Base-by-base conservation (phyloP, 2,329 filamentous ascomycete genomes). In the Aspergillus chevalieri region DNA sequence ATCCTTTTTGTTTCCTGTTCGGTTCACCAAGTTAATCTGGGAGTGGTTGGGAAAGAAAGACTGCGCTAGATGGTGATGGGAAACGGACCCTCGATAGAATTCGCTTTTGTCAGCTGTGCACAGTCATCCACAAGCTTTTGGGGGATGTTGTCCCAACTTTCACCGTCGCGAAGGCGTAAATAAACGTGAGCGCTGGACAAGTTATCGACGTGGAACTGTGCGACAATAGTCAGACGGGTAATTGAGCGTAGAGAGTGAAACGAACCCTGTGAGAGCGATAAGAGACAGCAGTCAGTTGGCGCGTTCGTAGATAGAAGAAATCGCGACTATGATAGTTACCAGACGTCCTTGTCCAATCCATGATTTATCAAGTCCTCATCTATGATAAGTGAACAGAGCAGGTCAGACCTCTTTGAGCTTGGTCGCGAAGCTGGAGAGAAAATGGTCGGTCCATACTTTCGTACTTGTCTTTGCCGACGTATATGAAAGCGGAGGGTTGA, bases 381-480 rank as follows among this genome's bases (percentile, higher is more conserved):
- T 98, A 44, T 46, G 36, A 33, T 22, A 22, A 28, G 19, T 46
- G 38, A 36, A 33, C 21, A 28, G n/a, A 39, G 28, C 50, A 41
- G 33, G 44, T 61, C 52, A 57, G 56, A 50, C 49, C 47, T 38
- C 17, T 41, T 30, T 34, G 39, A 19, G 42, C 19, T 46, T 43
- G 21, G 49, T 47, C n/a, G 46, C 22, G 17, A 21, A 43, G 34
- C 24, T 38, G 44, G 45, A 44, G 33, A 48, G 36, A 47, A 28
- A 56, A 33, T 30, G 44, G 17, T 38, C 34, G 17, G 19, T 21
- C 33, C 42, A 65, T 78, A 96, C 93, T 98, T 77, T 98, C 93
- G 61, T 93, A 91, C 75, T 98, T 98, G 78, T 98, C 93, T 73
- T 97, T 98, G 71, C 93, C 93, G 52, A 96, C 89, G 68, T 98